Evolutionary conservation across 768 basidiomycete genomes (phyloP), one percentile per base, ranked within the genome.

Genomic region (Russula griseocarnosa): DNA sequence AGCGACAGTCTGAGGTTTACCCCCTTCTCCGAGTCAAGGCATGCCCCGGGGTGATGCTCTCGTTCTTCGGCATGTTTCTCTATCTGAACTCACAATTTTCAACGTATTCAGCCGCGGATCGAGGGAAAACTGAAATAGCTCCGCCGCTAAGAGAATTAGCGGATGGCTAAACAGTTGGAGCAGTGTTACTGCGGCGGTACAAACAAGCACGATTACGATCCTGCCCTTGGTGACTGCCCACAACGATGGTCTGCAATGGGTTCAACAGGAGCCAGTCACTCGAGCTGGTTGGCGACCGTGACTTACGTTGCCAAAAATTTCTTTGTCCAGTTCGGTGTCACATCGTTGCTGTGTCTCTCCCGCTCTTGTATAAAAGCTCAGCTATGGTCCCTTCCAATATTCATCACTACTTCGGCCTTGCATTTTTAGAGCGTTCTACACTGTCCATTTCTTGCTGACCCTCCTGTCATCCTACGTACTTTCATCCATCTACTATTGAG

Each of bases 351-450:
- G 5, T 52, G 46, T n/a, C 54, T 28, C 46, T 22, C 13, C 36
- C 22, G 24, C 24, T 0, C 1, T 47, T 54, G 26, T 18, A 60
- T 64, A 64, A 64, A 64, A 24, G 36, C 52, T n/a, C 40, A 5
- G 9, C 1, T 11, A n/a, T 40, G 49, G 44, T 6, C 3, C 16
- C 20, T 61, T 49, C 42, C 10, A 10, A 8, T 26, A 26, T 46
- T 44, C 44, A 44, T 16, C 10, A 20, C 44, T 32, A 57, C 5
- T 62, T 50, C 22, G 9, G 22, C 16, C 50, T 20, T n/a, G 0
- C 44, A 46, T 46, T 42, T 18, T 20, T 18, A 42, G 40, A 42
- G 8, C n/a, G n/a, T n/a, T n/a, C 22, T 42, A n/a, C n/a, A n/a
- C 34, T 49, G 49, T 14, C 44, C 34, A 46, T 55, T 8, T 22